Percentiles rank a stretch among this genome's conserved stretches.
Evolutionary conservation across 2,329 filamentous ascomycete genomes (phyloP).

Genomic region (Verticillium tricorpus): DNA sequence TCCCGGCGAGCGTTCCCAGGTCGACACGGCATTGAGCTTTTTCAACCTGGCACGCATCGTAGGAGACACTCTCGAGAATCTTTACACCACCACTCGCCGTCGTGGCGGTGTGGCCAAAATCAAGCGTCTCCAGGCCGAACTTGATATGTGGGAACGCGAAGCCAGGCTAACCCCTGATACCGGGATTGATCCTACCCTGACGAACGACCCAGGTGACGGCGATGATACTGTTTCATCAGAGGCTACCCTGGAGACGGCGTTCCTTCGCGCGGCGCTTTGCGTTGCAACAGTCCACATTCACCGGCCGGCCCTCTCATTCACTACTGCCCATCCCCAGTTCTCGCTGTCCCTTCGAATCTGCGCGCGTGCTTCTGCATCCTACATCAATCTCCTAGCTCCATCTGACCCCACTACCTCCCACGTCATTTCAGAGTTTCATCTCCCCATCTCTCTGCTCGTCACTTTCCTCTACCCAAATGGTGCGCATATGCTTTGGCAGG

Average conservation of each 20-base stretch:
- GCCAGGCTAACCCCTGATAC: too few relatives aligned
- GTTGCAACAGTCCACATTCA: constrained; percentile 19
- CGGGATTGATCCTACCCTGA: neutral
- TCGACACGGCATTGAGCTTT: constrained; percentile 17
- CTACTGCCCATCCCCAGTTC: constrained; percentile 15
- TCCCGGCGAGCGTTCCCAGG: constrained; percentile 18
- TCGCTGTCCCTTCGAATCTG: constrained; percentile 13
- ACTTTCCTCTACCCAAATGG: constrained; percentile 17
- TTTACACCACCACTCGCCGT: constrained; percentile 19
- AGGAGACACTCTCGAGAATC: constrained; percentile 15
- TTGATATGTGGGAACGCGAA: constrained; percentile 16
- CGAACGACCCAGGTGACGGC: constrained; percentile 4
- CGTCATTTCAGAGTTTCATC: neutral
- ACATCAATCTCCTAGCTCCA: constrained; percentile 3
- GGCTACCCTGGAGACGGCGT: constrained; percentile 3
- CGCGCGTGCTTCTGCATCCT: constrained; percentile 7
- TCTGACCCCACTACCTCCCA: too few relatives aligned
- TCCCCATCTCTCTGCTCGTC: neutral
- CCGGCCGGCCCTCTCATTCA: constrained; percentile 18
- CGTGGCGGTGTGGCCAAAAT: constrained; percentile 20
- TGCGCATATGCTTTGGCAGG: constrained; percentile 21
- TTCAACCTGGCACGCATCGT: constrained; percentile 20
- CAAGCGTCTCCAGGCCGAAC: constrained; percentile 15
- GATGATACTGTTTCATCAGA: neutral
- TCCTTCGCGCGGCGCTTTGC: constrained; percentile 13